Evolutionary conservation across 1,284 basidiomycete species (phyloP), one percentile per base, ranked within the genome.

Genomic region (Cutaneotrichosporon curvatum): DNA sequence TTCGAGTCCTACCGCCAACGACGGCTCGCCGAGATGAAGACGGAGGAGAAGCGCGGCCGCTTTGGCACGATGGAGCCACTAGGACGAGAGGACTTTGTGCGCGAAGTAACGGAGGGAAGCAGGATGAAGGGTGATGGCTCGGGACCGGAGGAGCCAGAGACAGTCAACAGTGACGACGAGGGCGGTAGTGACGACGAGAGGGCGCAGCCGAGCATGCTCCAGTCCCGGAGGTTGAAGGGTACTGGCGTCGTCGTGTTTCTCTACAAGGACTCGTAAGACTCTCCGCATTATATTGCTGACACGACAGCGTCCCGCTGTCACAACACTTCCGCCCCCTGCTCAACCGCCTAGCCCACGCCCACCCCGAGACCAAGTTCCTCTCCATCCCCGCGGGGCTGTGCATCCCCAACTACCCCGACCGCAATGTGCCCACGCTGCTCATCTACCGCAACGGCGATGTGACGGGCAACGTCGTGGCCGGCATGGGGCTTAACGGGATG

Each of bases 381-480:
- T 89, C 87, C 31, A 97, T 98, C 59, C 82, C 94, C 2, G 91
- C 91, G 23, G 82, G 88, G 72, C 88, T 94, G 71, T 97, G 94
- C 74, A 96, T 98, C 59, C 83, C 88, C 20, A 86, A 97, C 71
- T 85, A 97, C 42, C 94, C 94, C 8, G 94, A 97, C 62, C 78
- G 81, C 33, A 84, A 92, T 49, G 73, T 92, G 38, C 95, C 94
- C 1, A 97, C 94, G 73, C 74, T 98, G 47, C 82, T 98, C 56
- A 76, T 96, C 32, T 98, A 98, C 71, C 81, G 87, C 35, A 85
- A 85, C 56, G 95, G 95, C 15, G 85, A 94, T 39, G 83, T 97
- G 47, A 76, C 79, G 43, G 84, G 88, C 47, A 90, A 97, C 67
- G 77, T 95, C 18, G 76, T 89, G 4, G 81, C 89, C 1, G 67